Evolutionary conservation across 257 asterid species (phyloP), one percentile per base, ranked within the genome.

Genomic region (Avicennia marina): DNA sequence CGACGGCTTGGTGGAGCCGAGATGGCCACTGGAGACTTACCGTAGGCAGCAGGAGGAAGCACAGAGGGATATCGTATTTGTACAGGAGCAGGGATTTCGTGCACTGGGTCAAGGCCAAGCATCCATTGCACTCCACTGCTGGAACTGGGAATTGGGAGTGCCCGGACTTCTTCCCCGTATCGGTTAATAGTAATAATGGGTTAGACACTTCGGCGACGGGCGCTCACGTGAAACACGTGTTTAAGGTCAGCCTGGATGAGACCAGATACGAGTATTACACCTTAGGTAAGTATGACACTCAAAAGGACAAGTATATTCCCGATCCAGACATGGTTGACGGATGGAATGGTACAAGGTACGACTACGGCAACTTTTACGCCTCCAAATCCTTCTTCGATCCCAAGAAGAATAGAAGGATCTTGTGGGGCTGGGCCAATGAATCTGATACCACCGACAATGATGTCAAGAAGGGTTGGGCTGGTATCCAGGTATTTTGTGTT

Each of bases 341-440:
- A 1, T 67, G 75, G 67, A 69, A 75, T 13, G 84, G 79, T 0
- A 27, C 84, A 72, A 76, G 95, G 46, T 77, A 64, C 31, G 97
- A 84, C 40, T 89, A 84, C 29, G 97, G 95, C 2, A 76, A 78
- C 21, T 89, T 81, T 13, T 86, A 89, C 17, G 95, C 97, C 2
- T 89, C 97, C 1, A 86, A 89, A 53, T 72, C 95, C 1, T 86
- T 89, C 62, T 84, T 72, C 20, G 93, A 89, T 32, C 74, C 75
- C 1, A 60, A 65, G 26, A 82, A 78, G 70, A 65, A 71, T 2
- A 67, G 94, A 21, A 66, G 95, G 65, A 67, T 89, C 6, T 29
- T 86, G 70, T 89, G 94, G 93, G 95, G 79, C 15, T 89, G 97
- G 98, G 80, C 89, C 0, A 70, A 72, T 16, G 96, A 90, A 62